phyloP scores from a whole-genome alignment of 441 rosid genomes.

The Mallotus repandus region DNA sequence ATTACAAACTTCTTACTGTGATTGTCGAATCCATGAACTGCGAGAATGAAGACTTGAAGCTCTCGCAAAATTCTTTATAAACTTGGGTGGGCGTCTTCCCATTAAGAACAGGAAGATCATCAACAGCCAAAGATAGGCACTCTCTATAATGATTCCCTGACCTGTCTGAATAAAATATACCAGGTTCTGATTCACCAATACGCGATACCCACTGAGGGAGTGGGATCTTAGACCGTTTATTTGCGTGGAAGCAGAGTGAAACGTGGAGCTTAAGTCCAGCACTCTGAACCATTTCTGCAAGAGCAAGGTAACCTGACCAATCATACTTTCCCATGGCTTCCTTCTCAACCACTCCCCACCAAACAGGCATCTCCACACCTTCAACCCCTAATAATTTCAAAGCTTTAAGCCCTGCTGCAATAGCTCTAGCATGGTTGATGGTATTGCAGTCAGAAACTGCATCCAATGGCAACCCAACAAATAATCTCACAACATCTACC shows the following conservation, averaged over 20 bases:
- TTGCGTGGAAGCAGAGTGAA: conserved; percentile 73
- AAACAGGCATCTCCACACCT: conserved; percentile 86
- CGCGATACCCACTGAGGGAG: conserved; percentile 74
- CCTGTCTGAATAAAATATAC: conserved; percentile 56
- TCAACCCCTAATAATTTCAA: conserved; percentile 78
- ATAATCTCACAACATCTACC: conserved; percentile 54
- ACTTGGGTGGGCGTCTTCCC: conserved; percentile 79
- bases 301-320: conserved; percentile 80
- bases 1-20: conserved; percentile 40
- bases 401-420: conserved; percentile 78
- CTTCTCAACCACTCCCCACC: conserved; percentile 94
- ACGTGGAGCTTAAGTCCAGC: conserved; percentile 78
- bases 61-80: conserved; percentile 64
- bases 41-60: conserved; percentile 75
- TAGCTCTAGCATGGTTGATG: conserved; percentile 70
- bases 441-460: conserved; percentile 56
- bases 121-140: conserved; percentile 76
- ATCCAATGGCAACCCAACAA: conserved; percentile 87
- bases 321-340: conserved; percentile 71
- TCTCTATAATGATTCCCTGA: conserved; percentile 52
- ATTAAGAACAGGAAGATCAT: conserved; percentile 63
- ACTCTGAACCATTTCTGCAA: conserved; percentile 74
- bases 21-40: conserved; percentile 67
- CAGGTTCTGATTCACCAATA: conserved; percentile 51
- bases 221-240: conserved; percentile 38